A percentile compares a stretch with the other conserved stretches of the same genome.
Conservation (phyloP, 2,329 filamentous ascomycete genomes). For the Alternaria metachromatica region DNA sequence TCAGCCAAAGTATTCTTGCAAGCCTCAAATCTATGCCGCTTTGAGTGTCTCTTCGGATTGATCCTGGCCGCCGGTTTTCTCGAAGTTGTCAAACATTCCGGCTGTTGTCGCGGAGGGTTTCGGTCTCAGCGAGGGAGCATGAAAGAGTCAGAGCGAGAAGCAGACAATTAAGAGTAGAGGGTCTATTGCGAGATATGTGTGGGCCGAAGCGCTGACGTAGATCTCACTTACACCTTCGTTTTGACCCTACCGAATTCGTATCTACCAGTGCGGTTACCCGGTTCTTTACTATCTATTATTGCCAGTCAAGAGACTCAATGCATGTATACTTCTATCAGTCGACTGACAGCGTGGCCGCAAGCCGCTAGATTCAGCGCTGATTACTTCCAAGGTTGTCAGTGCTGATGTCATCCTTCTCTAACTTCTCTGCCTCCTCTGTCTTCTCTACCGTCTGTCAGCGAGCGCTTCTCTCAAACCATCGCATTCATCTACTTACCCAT, state of each 20-base stretch:
- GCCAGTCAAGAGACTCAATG: not conserved
- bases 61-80: not conserved
- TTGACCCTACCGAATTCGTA: not conserved
- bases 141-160: not conserved
- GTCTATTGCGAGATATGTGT: not conserved
- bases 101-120: not conserved
- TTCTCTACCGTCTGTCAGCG: not conserved
- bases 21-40: not conserved
- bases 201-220: not conserved
- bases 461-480: rapidly evolving
- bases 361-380: not conserved
- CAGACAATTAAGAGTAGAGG: not conserved
- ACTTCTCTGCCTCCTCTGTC: not conserved
- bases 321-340: not conserved
- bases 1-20: too few relatives aligned
- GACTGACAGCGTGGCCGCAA: not conserved
- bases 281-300: not conserved
- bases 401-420: not conserved
- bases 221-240: not conserved
- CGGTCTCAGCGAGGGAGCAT: not conserved
- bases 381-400: not conserved
- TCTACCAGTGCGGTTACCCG: not conserved
- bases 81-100: not conserved
- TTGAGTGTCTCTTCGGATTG: not conserved
- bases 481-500: not conserved